A percentile compares a stretch with the other conserved stretches of the same genome.
Conservation (phyloP, 495 filamentous ascomycete genomes). For the Aspergillus coremiiformis region DNA sequence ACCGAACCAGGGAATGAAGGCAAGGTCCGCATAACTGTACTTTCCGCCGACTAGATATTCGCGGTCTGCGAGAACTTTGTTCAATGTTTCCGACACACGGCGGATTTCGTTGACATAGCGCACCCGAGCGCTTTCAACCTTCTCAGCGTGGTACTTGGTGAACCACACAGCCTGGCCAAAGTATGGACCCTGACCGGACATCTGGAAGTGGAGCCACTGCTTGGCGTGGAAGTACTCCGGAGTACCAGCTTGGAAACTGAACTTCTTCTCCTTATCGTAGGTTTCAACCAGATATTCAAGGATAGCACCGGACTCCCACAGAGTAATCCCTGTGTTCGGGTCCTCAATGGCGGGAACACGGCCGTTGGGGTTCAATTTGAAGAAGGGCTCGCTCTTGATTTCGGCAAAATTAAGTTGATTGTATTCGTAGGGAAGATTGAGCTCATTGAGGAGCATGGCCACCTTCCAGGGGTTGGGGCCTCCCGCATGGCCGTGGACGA, state of each 20-base stretch:
- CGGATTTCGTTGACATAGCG: slow-evolving; percentile 55
- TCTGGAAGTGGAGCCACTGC: slow-evolving; percentile 64
- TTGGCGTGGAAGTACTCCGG: slow-evolving; percentile 46
- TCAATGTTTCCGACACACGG: slow-evolving; percentile 53
- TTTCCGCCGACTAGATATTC: slow-evolving; percentile 55
- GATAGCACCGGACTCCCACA: slow-evolving; percentile 73
- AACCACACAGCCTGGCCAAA: slow-evolving; percentile 56
- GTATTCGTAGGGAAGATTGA: slow-evolving; percentile 49
- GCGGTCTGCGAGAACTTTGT: slow-evolving; percentile 42
- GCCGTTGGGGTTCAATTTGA: slow-evolving; percentile 63
- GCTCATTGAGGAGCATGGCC: slow-evolving; percentile 54
- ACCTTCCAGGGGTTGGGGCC: slow-evolving; percentile 64
- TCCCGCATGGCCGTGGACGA: slow-evolving; percentile 29
- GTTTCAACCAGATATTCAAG: slow-evolving; percentile 61
- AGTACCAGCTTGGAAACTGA: slow-evolving; percentile 46
- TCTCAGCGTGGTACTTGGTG: slow-evolving; percentile 45
- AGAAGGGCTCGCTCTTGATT: slow-evolving; percentile 51
- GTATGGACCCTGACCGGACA: slow-evolving; percentile 63
- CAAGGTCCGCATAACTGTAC: slow-evolving; percentile 50
- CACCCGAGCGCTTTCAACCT: slow-evolving; percentile 49
- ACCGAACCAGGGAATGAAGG: slow-evolving; percentile 51
- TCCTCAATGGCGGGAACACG: slow-evolving; percentile 57
- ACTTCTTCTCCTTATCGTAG: slow-evolving; percentile 57
- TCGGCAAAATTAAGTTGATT: slow-evolving; percentile 37
- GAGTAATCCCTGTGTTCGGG: slow-evolving; percentile 54